phyloP scores from a whole-genome alignment of 345 rosid species.

The Nasturtium officinale region DNA sequence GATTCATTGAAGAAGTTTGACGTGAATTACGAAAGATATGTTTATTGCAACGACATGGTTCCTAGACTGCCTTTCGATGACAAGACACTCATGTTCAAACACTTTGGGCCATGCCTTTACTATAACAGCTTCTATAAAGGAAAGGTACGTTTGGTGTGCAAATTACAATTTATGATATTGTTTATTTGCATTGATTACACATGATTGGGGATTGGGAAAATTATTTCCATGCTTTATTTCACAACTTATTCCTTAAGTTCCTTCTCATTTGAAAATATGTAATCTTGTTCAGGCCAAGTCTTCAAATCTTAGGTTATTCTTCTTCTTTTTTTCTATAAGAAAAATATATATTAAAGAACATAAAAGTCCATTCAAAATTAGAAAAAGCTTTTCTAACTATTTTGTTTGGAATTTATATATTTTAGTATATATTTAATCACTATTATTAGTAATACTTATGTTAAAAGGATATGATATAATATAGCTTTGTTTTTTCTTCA shows the following conservation, averaged over 20 bases:
- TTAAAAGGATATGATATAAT: no score
- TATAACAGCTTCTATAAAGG: conserved; percentile 51
- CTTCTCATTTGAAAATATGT: background rate
- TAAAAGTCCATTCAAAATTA: background rate
- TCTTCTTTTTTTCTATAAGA: no score
- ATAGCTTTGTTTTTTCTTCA: no score
- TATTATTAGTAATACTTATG: no score
- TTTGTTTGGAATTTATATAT: no score
- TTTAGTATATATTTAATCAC: no score
- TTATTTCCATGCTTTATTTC: background rate
- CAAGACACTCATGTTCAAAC: conserved; percentile 48
- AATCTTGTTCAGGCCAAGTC: no score
- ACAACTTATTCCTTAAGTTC: background rate
- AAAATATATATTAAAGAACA: background rate
- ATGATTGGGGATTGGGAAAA: background rate
- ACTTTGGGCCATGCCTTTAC: conserved; percentile 50
- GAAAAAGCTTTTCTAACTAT: no score
- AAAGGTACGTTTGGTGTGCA: conserved; percentile 42
- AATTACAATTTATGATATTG: background rate
- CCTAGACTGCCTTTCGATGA: conserved; percentile 64
- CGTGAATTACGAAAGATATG: conserved; percentile 50
- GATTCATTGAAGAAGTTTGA: conserved; percentile 34
- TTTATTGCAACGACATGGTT: conserved; percentile 56
- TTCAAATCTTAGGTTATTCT: no score
- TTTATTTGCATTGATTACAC: background rate